Conservation (phyloP, 495 filamentous ascomycete genomes). For the Penicillium flavigenum region DNA sequence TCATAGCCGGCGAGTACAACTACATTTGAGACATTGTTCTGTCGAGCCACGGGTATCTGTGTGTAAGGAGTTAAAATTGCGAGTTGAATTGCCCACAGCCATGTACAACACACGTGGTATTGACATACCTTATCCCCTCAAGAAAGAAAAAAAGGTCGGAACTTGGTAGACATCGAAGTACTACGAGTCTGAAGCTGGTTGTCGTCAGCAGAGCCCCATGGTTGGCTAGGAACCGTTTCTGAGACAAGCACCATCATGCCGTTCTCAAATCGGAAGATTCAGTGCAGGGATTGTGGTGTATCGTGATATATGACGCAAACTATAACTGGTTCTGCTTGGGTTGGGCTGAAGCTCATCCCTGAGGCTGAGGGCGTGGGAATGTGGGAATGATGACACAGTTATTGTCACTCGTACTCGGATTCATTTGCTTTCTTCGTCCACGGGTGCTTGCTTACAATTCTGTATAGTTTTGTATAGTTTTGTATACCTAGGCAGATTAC, state of each 20-base stretch:
- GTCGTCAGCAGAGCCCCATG: background rate
- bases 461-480: background rate
- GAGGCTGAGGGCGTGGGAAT: conserved; percentile 7
- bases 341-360: conserved; percentile 5
- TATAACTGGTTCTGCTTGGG: conserved; percentile 3
- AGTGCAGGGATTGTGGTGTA: background rate
- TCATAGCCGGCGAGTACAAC: background rate
- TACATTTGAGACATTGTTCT: background rate
- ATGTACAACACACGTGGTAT: background rate
- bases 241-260: background rate
- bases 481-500: background rate
- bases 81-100: background rate
- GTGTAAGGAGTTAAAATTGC: background rate
- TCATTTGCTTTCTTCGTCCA: background rate
- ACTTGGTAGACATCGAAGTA: background rate
- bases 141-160: background rate
- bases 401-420: background rate
- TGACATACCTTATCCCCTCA: background rate
- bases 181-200: background rate
- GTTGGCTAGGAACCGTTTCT: background rate
- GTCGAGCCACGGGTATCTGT: background rate
- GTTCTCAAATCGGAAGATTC: background rate
- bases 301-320: background rate
- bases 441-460: background rate
- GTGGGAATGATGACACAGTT: conserved; percentile 3